Conservation (phyloP, 352 stramenopile genomes). For the Nothophytophthora sp. region DNA sequence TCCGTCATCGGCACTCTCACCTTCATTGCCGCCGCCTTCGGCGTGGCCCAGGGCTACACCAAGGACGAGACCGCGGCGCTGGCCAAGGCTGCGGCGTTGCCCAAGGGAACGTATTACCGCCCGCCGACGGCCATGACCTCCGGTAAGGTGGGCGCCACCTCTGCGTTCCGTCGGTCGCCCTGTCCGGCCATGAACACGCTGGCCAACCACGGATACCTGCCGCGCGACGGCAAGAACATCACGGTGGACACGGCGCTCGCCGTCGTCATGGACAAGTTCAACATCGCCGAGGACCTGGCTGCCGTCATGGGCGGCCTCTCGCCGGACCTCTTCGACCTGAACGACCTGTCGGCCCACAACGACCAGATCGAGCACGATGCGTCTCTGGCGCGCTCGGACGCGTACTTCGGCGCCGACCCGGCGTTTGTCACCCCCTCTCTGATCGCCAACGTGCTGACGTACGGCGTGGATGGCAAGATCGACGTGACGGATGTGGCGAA, state of each 20-base stretch:
- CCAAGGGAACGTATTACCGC: constrained; percentile 20
- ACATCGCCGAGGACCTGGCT: constrained; percentile 18
- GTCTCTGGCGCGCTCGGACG: constrained; percentile 11
- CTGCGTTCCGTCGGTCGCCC: constrained; percentile 29
- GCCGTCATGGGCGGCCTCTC: constrained; percentile 6
- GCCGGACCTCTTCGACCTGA: constrained; percentile 10
- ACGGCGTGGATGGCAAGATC: constrained; percentile 5
- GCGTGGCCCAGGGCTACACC: constrained; percentile 2
- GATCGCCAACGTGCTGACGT: not conserved
- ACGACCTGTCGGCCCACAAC: constrained; percentile 14
- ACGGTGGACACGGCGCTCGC: constrained; percentile 14
- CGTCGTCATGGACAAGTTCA: constrained; percentile 27
- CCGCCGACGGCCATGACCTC: constrained; percentile 21
- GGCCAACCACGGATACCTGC: constrained; percentile 46
- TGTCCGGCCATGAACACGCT: constrained; percentile 52
- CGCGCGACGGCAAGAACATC: constrained; percentile 33
- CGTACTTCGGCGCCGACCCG: constrained; percentile 8
- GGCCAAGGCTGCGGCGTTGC: not conserved
- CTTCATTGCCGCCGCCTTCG: not conserved
- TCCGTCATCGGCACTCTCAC: not conserved
- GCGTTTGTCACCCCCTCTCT: not conserved
- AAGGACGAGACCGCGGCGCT: not conserved
- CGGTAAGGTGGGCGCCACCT: constrained; percentile 7
- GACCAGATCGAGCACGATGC: constrained; percentile 15
- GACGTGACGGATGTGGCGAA: constrained; percentile 10